These are phyloP conservation scores for Protomyces lactucae-debilis DNA, from an alignment of 1,139 yeast species.

Conservation along the genomic window DNA sequence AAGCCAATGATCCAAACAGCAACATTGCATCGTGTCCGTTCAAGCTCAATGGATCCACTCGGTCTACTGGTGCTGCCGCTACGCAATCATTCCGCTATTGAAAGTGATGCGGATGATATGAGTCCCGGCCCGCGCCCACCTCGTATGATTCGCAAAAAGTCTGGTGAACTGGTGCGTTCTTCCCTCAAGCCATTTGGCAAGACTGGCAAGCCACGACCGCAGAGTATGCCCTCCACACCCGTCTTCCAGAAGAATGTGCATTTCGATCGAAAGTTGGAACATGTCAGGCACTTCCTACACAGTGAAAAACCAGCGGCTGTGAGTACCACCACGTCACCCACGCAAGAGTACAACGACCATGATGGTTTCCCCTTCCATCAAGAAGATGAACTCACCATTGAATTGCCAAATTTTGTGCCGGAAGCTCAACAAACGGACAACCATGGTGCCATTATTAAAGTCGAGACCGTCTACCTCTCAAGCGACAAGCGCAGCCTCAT, in stretches of 20 bases:
- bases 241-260: slow-evolving; percentile 65
- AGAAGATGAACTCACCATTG: slow-evolving; percentile 49
- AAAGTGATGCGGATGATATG: slow-evolving; percentile 9
- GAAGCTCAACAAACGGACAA: slow-evolving; percentile 38
- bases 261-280: slow-evolving; percentile 62
- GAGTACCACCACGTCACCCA: slow-evolving; percentile 60
- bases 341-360: slow-evolving; percentile 35
- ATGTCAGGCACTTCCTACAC: slow-evolving; percentile 66
- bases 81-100: not conserved
- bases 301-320: slow-evolving; percentile 73
- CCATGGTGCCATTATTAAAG: slow-evolving; percentile 44
- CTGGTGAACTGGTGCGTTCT: slow-evolving; percentile 75
- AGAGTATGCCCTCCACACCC: slow-evolving; percentile 71
- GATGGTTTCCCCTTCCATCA: slow-evolving; percentile 31
- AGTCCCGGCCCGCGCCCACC: slow-evolving; percentile 6
- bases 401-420: slow-evolving; percentile 47
- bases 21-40: not conserved
- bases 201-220: slow-evolving; percentile 37
- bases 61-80: not conserved
- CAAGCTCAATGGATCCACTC: slow-evolving; percentile 1
- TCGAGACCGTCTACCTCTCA: slow-evolving; percentile 61
- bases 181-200: slow-evolving; percentile 52
- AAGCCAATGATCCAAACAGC: not conserved
- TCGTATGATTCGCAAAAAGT: slow-evolving; percentile 59
- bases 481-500: slow-evolving; percentile 53